These are phyloP conservation scores for Magnusiomyces ingens DNA, from an alignment of 1,139 yeast genomes.

Conservation along the genomic window DNA sequence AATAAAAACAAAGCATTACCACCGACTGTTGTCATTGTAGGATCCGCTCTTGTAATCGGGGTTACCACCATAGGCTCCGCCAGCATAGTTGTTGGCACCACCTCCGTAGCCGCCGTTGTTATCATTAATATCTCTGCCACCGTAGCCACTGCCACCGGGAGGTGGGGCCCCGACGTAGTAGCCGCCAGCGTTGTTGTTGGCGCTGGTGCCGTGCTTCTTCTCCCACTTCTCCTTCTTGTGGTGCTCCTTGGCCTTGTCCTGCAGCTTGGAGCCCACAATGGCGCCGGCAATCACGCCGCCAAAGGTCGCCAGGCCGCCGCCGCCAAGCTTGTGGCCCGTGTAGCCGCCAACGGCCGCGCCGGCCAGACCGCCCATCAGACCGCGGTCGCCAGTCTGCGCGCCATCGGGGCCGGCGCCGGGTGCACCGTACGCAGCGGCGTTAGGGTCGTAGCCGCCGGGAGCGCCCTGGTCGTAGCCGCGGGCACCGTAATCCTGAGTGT, in stretches of 20 bases:
- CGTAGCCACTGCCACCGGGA: slow-evolving; percentile 7
- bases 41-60: too few relatives aligned
- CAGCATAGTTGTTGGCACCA: too few relatives aligned
- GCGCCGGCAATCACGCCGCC: slow-evolving; percentile 61
- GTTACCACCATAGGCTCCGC: too few relatives aligned
- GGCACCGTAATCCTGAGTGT: slow-evolving; percentile 3
- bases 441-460: slow-evolving; percentile 14
- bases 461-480: slow-evolving; percentile 18
- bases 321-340: slow-evolving; percentile 37
- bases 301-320: slow-evolving; percentile 47
- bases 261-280: slow-evolving; percentile 49
- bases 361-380: slow-evolving; percentile 46
- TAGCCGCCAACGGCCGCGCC: slow-evolving; percentile 60
- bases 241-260: slow-evolving; percentile 33
- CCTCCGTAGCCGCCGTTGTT: slow-evolving; percentile 21
- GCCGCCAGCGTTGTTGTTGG: neutral
- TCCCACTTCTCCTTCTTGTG: slow-evolving; percentile 19
- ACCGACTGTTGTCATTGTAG: too few relatives aligned
- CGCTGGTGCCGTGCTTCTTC: slow-evolving; percentile 19
- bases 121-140: slow-evolving; percentile 14
- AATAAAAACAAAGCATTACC: too few relatives aligned
- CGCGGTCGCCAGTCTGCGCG: slow-evolving; percentile 46
- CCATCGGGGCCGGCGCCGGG: slow-evolving; percentile 13
- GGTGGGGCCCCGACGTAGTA: slow-evolving; percentile 18
- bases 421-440: neutral